Base-by-base conservation (phyloP, 305 asterid species). In the Petunia hybrid region DNA sequence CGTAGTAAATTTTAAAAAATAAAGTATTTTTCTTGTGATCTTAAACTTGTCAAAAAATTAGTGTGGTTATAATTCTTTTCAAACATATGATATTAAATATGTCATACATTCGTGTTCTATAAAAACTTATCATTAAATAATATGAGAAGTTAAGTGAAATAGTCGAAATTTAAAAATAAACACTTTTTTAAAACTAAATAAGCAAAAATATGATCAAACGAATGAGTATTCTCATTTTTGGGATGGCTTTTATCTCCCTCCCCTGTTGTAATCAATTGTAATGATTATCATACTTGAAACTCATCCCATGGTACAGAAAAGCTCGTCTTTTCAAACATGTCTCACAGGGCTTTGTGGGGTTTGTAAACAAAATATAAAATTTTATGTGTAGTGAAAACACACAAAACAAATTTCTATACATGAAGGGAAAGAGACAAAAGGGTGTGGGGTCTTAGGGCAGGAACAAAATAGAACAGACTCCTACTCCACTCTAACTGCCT, bases 401-500 rank as follows among this genome's bases (percentile, higher is more conserved):
- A 62, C 59, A 66, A 66, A 40, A 70, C 41, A 55, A 53, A 2
- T 22, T 60, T 80, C 81, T 77, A 77, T 82, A 77, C 57, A 65
- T n/a, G 14, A 74, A 43, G 63, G 43, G 31, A 81, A 75, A 83
- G 71, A 41, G 55, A 77, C 39, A 78, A 67, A 46, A 35, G 3
- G 1, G 22, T 16, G 87, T 81, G 87, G 91, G 94, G 88, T 80
- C 86, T 84, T 85, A 83, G 36, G 87, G 13, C 84, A 86, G 91
- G 87, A 89, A 89, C 82, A 87, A 85, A 87, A 88, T 87, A 80
- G 89, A 90, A 2, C 87, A 85, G 92, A 81, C 95, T 88, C 95
- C 89, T 85, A 84, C 92, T 90, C 93, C 96, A 83, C 91, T 85
- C 84, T 85, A 91, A 92, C 97, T 88, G 89, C 88, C 90, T 90